Base-by-base conservation (phyloP, 1,284 basidiomycete species). In the Earliella scabrosa region DNA sequence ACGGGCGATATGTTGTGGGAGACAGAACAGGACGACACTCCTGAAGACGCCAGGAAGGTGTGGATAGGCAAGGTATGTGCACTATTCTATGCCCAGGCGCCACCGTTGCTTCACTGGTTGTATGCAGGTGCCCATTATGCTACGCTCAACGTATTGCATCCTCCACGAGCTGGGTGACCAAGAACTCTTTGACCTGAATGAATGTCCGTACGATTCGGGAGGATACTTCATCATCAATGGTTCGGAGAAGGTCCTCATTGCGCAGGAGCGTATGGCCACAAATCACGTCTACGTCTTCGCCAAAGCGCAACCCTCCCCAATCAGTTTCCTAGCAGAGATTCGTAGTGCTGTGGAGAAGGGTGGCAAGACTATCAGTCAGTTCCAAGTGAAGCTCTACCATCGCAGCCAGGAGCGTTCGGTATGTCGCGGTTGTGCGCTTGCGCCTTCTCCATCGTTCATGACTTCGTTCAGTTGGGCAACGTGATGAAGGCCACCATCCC, bases 161-260 rank as follows among this genome's bases (percentile, higher is more conserved):
- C 85, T 99, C 40, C 84, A 89, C 66, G 87, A 81, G 21, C 77
- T 98, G 41, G 81, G 83, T 59, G 92, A 97, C 50, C 82, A 88
- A 57, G 90, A 93, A 66, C 79, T 96, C 45, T 95, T 90, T 72
- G 90, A 95, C 66, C 77, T 98, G 64, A 97, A 97, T 70, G 97
- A 99, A 76, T 99, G 97, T 68, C 97, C 97, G 2, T 97, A 96
- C 70, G 97, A 99, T 74, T 93, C 94, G 52, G 97, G 97, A 72
- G 97, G 97, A 58, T 99, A 99, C 76, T 99, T 99, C 73, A 94
- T 99, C 73, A 98, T 99, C 79, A 99, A 98, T 68, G 97, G 97
- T 26, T 99, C 97, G 1, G 97, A 99, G 75, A 99, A 99, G 75
- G 97, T 99, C 26, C 82, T 99, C 63, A 99, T 99, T 75, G 97